Evolutionary conservation across 2,329 filamentous ascomycete genomes (phyloP), one percentile per base, ranked within the genome.

Genomic region (Teratosphaeriaceae sp.): DNA sequence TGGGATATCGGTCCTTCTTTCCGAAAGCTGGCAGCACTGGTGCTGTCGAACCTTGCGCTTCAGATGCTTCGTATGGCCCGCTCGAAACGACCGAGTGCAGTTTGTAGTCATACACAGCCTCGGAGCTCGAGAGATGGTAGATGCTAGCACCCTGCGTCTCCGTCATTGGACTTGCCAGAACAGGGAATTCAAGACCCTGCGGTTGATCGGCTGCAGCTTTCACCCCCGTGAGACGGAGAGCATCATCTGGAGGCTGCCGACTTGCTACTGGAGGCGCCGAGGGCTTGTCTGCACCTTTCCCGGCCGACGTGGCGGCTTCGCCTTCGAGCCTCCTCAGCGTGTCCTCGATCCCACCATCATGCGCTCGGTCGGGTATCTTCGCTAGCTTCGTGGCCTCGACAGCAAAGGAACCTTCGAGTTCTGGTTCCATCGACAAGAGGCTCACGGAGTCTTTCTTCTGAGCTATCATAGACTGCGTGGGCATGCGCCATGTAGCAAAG

Each of bases 291-390:
- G 9, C 49, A 44, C 7, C 18, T 35, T 22, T 22, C 16, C 7
- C 39, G 33, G 12, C 16, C 7, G 33, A 19, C 16, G 19, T 5
- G 19, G 11, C 27, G 3, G 47, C 47, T 39, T 55, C 90, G 8
- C 92, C 92, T 67, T 98, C 92, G 0, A 98, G 74, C 58, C 97
- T 98, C 54, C 89, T 67, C 39, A 98, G 65, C 0, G 92, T 87
- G n/a, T 89, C 88, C 59, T 97, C 92, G 20, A 97, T 82, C 11
- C 90, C 90, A 58, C 94, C 70, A 35, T 69, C 69, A 18, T 68
- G 86, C 35, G 84, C 82, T 47, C 94, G 87, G 58, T 96, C 89
- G 0, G 90, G 88, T 20, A 97, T 86, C 43, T 85, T 82, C 2
- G 89, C 87, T 42, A 98, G 78, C 54, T 86, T 86, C 46, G 89